These are phyloP conservation scores for Penicillium vulpinum DNA, from an alignment of 2,329 filamentous ascomycete genomes.

Conservation along the genomic window DNA sequence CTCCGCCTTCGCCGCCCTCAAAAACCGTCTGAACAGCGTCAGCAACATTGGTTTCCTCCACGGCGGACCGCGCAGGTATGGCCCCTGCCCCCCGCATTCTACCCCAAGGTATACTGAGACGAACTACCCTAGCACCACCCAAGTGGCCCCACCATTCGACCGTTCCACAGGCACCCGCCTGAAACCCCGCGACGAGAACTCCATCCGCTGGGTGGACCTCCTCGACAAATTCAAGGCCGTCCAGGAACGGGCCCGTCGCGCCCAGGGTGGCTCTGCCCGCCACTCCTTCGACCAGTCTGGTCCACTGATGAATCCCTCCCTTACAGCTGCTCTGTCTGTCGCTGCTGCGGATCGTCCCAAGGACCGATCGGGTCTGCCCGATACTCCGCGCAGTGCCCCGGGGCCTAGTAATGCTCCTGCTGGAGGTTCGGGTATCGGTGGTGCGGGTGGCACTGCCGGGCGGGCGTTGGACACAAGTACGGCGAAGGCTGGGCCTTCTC, in stretches of 20 bases:
- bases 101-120: constrained; percentile 4
- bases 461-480: constrained; percentile 14
- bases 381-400: constrained; percentile 33
- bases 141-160: constrained; percentile 58
- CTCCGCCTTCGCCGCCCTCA: constrained; percentile 91
- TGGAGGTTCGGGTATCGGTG: constrained; percentile 39
- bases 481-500: constrained; percentile 35
- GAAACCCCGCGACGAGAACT: constrained; percentile 76
- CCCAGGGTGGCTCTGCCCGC: constrained; percentile 55
- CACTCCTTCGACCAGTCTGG: constrained; percentile 53
- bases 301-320: constrained; percentile 43
- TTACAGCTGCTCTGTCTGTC: constrained; percentile 34
- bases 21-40: constrained; percentile 94
- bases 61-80: constrained; percentile 74
- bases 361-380: constrained; percentile 36
- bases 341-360: constrained; percentile 30
- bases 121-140: constrained; percentile 11
- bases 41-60: constrained; percentile 96
- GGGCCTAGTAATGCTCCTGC: constrained; percentile 28
- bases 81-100: not conserved
- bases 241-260: constrained; percentile 78
- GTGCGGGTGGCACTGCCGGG: constrained; percentile 47
- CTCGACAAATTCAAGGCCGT: constrained; percentile 92
- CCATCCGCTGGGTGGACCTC: constrained; percentile 87
- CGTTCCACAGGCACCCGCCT: constrained; percentile 68